Evolutionary conservation across 2,329 filamentous ascomycete genomes (phyloP), one percentile per base, ranked within the genome.

Genomic region (Tolypocladium sp.): DNA sequence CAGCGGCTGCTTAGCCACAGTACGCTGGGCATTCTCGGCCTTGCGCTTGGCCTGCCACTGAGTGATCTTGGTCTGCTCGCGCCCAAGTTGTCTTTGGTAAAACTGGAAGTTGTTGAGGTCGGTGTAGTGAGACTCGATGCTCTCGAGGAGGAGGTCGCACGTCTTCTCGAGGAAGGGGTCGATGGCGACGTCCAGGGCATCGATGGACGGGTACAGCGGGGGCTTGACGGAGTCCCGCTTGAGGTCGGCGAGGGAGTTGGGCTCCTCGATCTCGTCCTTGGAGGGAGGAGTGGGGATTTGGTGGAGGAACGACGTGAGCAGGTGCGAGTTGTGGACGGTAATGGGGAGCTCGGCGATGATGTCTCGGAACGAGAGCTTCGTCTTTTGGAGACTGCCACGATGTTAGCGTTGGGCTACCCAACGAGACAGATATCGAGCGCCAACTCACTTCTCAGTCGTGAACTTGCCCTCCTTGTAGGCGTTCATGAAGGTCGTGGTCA

Each of bases 81-180:
- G 90, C 58, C 88, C 89, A 60, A 97, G 83, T 71, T 95, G 92
- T 70, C 94, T 86, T 79, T 97, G 92, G 81, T 97, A 97, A 83
- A 84, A 86, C 76, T 97, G 92, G 80, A 95, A 94, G 84, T 99
- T 99, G 86, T 97, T 97, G 74, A 96, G 89, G 77, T 99, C 94
- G 61, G 92, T 96, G 79, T 97, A 94, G 81, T 99, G 94, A 59
- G 89, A 89, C 81, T 99, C 94, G 74, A 99, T 96, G 80, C 89
- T 92, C 72, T 99, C 94, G 63, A 97, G 86, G 59, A 99, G 85
- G 66, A 97, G 85, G 72, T 99, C 93, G 78, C 92, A 96, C 57
- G 93, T 96, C 85, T 97, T 96, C 83, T 97, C 93, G 55, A 99
- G 86, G 82, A 95, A 96, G 38, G 94, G 94, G 74, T 99, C 94